Base-by-base conservation (phyloP, 129 eudicot genomes). In the Calendula officinalis region DNA sequence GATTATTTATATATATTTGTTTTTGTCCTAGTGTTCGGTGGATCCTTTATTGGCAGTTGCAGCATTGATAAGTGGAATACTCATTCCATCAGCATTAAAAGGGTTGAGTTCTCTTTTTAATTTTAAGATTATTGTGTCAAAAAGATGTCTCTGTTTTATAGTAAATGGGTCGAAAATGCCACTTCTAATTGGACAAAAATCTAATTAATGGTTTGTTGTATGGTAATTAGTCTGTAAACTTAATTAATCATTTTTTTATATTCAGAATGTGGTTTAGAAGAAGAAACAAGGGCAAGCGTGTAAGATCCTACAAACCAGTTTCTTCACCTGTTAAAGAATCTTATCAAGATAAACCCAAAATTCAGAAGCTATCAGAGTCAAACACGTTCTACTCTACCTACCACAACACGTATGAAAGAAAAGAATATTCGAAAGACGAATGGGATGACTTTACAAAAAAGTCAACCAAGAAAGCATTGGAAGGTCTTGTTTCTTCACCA, bases 401-500 rank as follows among this genome's bases (percentile, higher is more conserved):
- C 83, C 97, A 89, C 44, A 38, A 32, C 8, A 80, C 92, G 13
- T 80, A 90, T 41, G 82, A 75, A 64, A 70, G 94, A 76, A 80
- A 73, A 60, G 82, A 62, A 30, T 78, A 85, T 64, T 64, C 95
- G 2, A 82, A 89, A 78, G 92, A 76, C 4, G 99, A 83, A 66
- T 89, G 95, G 97, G 85, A 86, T 6, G 40, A 75, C 12, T 78
- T 92, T 64, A 85, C 96, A 0, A 77, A 68, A 69, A 83, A 80
- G 49, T 74, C 91, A 59, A 92, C 99, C n/a, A 84, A 85, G 56
- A 86, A 48, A 67, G 97, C 97, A 41, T 38, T 94, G 52, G 90
- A 94, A 80, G 84, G 80, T 66, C 84, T 94, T 44, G 95, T 94
- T 41, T 76, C 86, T 35, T 83, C 99, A 34, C 94, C 92, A 12